Conservation (phyloP, 2,329 filamentous ascomycete species). For the Diaporthe ampelina region DNA sequence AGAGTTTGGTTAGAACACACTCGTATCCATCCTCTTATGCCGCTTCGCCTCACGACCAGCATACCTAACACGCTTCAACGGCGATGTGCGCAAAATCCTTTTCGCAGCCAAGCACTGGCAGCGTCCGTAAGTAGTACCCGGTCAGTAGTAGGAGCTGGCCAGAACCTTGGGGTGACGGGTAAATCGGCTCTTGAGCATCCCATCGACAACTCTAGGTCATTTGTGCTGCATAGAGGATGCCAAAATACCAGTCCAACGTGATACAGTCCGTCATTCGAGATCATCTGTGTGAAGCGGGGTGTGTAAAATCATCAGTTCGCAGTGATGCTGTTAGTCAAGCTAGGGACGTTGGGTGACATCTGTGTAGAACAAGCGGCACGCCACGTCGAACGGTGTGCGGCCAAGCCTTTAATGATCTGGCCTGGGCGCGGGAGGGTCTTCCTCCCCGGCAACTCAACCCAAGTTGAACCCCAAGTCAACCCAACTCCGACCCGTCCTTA, state of each 20-base stretch:
- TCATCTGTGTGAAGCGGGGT: conserved; percentile 4
- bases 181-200: conserved; percentile 1
- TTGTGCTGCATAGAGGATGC: not conserved
- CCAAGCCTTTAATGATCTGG: conserved; percentile 21
- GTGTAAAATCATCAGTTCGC: not conserved
- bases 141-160: conserved; percentile 1
- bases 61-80: not conserved
- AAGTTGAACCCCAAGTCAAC: conserved; percentile 4
- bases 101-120: not conserved
- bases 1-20: conserved; percentile 14
- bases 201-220: not conserved
- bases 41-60: not conserved
- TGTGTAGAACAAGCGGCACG: conserved; percentile 9
- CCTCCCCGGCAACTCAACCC: conserved; percentile 17
- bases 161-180: not conserved
- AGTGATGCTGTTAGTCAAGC: conserved; percentile 20
- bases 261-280: conserved; percentile 4
- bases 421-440: conserved; percentile 12
- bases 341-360: conserved; percentile 16
- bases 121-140: not conserved
- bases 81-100: not conserved
- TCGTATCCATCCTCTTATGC: conserved; percentile 7
- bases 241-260: not conserved
- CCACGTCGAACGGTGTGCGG: conserved; percentile 9
- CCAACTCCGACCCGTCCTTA: conserved; percentile 1